These are phyloP conservation scores for Salvia rosmarinus DNA, from an alignment of 257 asterid species.

Conservation along the genomic window DNA sequence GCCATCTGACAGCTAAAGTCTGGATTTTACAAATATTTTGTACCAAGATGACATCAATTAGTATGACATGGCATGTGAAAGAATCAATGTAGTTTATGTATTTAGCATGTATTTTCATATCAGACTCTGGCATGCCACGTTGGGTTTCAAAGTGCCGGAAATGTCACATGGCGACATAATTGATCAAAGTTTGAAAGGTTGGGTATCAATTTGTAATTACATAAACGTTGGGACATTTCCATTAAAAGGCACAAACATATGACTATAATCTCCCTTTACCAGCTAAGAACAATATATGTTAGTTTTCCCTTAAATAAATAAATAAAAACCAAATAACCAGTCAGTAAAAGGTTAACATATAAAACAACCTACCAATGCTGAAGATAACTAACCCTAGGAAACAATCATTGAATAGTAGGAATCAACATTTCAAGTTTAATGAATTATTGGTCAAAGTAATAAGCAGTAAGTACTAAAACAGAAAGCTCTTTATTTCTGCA, in stretches of 20 bases:
- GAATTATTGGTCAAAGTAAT: neutral
- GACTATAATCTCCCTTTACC: neutral
- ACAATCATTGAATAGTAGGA: slow-evolving; percentile 1
- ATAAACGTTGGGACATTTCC: neutral
- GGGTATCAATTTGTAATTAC: too few relatives aligned
- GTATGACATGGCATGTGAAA: neutral
- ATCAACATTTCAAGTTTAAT: slow-evolving; percentile 11
- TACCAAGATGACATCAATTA: too few relatives aligned
- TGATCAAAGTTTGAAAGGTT: neutral
- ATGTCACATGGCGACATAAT: neutral
- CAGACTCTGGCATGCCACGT: neutral
- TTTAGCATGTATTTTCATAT: neutral
- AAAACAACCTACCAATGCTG: neutral
- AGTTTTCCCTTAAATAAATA: neutral
- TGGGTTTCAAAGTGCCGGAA: neutral
- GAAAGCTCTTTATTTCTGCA: neutral
- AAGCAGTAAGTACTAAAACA: neutral
- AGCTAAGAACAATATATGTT: neutral
- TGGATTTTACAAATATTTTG: too few relatives aligned
- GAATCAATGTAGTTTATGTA: too few relatives aligned
- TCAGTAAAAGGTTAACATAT: neutral
- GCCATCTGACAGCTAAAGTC: neutral
- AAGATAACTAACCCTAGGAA: neutral
- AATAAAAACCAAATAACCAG: neutral
- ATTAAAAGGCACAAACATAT: neutral